Evolutionary conservation across 305 asterid genomes (phyloP), one percentile per base, ranked within the genome.

Genomic region (Solanum aculeatissimum): DNA sequence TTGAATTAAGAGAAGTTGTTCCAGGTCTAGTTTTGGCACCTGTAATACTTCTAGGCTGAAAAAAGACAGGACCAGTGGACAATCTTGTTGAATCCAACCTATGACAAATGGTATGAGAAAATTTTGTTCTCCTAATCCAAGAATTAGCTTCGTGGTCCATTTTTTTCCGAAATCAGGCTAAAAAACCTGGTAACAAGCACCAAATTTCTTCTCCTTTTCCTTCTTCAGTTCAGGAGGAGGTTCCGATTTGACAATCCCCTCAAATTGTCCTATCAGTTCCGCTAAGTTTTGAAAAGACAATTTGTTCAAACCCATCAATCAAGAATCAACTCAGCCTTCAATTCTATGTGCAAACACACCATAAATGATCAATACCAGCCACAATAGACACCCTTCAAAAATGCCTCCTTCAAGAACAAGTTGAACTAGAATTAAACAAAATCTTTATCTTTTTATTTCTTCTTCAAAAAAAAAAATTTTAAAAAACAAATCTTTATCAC

Each of bases 41-140:
- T 2, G 91, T 60, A 54, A 60, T 40, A 75, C 86, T 83, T 35
- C 81, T 82, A 78, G 79, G 91, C 49, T 84, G 89, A 83, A 89
- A 32, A 51, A 88, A 35, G 68, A 85, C n/a, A 66, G 93, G 92
- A 88, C 87, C 70, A 69, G 91, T 84, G 86, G 85, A 84, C 87
- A 93, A 87, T 83, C 91, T 87, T 55, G 96, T 75, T 70, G 93
- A 16, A 88, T 93, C 98, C 38, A 94, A 84, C 81, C 98, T 93
- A 88, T 94, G 96, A 84, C 91, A 96, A 70, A 96, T 85, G n/a
- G 99, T 96, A 80, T 93, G 95, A 35, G 98, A 93, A 88, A 87
- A 96, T 10, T 96, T 94, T 1, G 98, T 80, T 88, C 98, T 89
- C 93, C 99, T 91, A 38, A 96, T 88, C 98, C 99, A 96, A 87